A percentile compares a stretch with the other conserved stretches of the same genome.
These are phyloP conservation scores for Pestalotiopsis sp. DNA, from an alignment of 2,329 filamentous ascomycete genomes.

Conservation along the genomic window DNA sequence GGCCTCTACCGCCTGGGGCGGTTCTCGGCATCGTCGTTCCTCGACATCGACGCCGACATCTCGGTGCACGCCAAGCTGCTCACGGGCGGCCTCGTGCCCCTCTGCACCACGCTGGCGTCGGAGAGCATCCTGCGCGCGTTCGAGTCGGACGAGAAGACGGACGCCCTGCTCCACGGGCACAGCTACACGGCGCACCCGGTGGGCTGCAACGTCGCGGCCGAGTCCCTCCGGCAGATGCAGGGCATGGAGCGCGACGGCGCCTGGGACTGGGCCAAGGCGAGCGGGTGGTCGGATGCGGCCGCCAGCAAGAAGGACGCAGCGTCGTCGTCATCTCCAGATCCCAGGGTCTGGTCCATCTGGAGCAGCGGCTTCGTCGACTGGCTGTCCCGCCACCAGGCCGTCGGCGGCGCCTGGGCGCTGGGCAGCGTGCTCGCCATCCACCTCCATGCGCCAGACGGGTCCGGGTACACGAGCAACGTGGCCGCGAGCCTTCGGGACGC, in stretches of 20 bases:
- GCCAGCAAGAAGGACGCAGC: constrained; percentile 10
- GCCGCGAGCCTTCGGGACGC: constrained; percentile 43
- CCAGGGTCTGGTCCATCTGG: constrained; percentile 69
- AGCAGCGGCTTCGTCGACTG: constrained; percentile 57
- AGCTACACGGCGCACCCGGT: constrained; percentile 86
- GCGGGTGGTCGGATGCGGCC: constrained; percentile 38
- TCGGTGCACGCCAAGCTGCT: constrained; percentile 82
- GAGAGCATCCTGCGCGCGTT: constrained; percentile 74
- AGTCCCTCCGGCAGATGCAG: constrained; percentile 62
- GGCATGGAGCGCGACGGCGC: constrained; percentile 55
- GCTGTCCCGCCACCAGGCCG: constrained; percentile 55
- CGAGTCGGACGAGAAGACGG: constrained; percentile 70
- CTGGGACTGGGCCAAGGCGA: constrained; percentile 58
- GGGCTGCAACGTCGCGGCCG: constrained; percentile 77
- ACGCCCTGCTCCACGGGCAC: constrained; percentile 81
- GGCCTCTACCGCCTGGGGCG: constrained; percentile 81
- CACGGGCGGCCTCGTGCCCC: constrained; percentile 76
- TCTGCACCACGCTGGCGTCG: constrained; percentile 76
- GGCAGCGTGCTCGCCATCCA: constrained; percentile 74
- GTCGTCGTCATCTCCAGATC: not conserved
- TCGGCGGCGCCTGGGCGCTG: constrained; percentile 71
- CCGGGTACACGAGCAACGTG: constrained; percentile 50
- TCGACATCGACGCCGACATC: constrained; percentile 71
- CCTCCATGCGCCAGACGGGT: constrained; percentile 40
- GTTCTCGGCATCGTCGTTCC: constrained; percentile 69